Percentiles rank a stretch among this genome's conserved stretches.
These are phyloP conservation scores for Eimeria sp. DNA, from an alignment of 169 alveolate species.

Conservation along the genomic window DNA sequence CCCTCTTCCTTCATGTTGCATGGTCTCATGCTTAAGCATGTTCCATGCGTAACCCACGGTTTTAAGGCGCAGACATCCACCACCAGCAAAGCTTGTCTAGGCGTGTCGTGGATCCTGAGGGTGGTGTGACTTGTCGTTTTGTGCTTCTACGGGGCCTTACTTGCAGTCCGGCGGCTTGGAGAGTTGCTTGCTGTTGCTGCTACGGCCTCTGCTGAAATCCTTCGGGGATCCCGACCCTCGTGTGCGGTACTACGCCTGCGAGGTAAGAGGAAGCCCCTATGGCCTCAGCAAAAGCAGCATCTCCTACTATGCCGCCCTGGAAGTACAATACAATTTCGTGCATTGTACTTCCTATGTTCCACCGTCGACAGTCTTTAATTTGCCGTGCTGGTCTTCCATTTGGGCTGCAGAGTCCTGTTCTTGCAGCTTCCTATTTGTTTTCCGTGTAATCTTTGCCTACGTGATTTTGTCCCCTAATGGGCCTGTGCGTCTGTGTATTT, in stretches of 20 bases:
- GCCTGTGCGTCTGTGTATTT: not conserved
- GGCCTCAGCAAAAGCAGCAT: not conserved
- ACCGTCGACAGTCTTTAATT: not conserved
- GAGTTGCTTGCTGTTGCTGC: conserved; percentile 57
- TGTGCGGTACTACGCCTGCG: conserved; percentile 86
- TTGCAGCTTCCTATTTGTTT: not conserved
- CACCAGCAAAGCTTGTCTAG: not conserved
- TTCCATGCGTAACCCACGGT: no score
- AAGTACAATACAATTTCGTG: no score
- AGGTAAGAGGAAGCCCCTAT: conserved; percentile 34
- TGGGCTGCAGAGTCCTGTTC: not conserved
- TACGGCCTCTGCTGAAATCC: conserved; percentile 77
- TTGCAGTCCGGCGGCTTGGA: conserved; percentile 61
- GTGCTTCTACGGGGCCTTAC: conserved; percentile 6
- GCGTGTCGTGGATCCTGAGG: not conserved
- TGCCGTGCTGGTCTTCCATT: not conserved
- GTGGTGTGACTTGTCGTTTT: not conserved
- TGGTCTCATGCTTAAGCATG: not conserved
- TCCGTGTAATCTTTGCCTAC: not conserved
- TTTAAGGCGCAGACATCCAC: not conserved
- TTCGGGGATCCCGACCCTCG: conserved; percentile 82
- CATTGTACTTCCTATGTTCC: not conserved
- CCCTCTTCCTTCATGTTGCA: not conserved
- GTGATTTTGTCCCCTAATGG: no score
- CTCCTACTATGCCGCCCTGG: not conserved